Base-by-base conservation (phyloP, 208 protist species). In the Leishmania major region DNA sequence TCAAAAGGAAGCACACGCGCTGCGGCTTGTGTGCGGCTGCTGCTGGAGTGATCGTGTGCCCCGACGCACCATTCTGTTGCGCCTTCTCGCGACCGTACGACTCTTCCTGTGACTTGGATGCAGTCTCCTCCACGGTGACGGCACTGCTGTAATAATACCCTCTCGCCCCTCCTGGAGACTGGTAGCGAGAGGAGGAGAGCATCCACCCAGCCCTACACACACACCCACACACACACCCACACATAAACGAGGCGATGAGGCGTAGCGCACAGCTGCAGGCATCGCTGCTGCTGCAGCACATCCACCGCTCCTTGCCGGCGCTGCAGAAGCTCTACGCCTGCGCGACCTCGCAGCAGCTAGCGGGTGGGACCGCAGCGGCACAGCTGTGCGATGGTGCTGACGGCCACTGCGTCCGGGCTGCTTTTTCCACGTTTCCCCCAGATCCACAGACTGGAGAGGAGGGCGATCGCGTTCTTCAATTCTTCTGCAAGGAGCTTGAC, bases 401-500 rank as follows among this genome's bases (percentile, higher is more conserved):
- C 60, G 60, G n/a, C n/a, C 25, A 13, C 60, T 11, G 60, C n/a
- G 60, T 37, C n/a, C 11, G n/a, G 60, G 19, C 28, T 25, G 43
- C 17, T 2, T 53, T 60, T 43, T 8, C 70, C 8, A 45, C 75
- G 43, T 37, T 89, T 80, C 82, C 90, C 60, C 22, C 71, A 40
- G 82, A 89, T 28, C 86, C 90, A 25, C 73, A 78, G 19, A 89
- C 69, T 3, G 59, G 40, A 28, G 80, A 73, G 28, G 89, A 94
- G 8, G 93, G 93, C 3, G 87, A 93, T 67, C 64, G 25, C 25
- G 87, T 91, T 64, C 57, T 94, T 15, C 59, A 78, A 15, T 94
- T 95, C 51, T 93, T 96, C 76, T 93, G 89, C 40, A n/a, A 62
- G 1, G 93, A 95, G 78, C 85, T 96, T 6, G 85, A 83, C n/a